Evolutionary conservation across 75 land plant genomes (phyloP), one percentile per base, ranked within the genome.

Genomic region (Larix kaempferi): DNA sequence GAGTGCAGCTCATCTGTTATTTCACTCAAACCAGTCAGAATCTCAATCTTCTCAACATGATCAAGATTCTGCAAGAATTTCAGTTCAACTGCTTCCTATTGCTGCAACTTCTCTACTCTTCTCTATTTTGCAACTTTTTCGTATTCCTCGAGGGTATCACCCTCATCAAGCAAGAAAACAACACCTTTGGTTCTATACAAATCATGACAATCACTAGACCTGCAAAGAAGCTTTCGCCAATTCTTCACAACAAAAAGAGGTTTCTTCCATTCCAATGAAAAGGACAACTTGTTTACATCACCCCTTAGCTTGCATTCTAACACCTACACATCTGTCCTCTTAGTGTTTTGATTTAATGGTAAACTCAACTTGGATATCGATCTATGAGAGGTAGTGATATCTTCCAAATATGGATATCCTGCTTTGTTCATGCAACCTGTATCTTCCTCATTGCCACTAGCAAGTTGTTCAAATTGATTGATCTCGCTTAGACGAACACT

Each of bases 21-120:
- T 29, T 86, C 85, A 73, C 62, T 86, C 25, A 86, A 72, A 49
- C 82, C 85, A 76, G 62, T 82, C 25, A 86, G 77, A 49, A 86
- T 57, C 73, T 86, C 87, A n/a, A 86, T 79, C 27, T 76, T 71
- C 26, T 71, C 73, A 27, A 82, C 81, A 76, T 86, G 87, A 27
- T 61, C 81, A 74, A 85, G 37, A 22, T 74, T 79, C 55, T 82
- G 61, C 60, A 85, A 58, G 49, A 85, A 59, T 19, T 74, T 59
- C 22, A 59, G 4, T 54, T 57, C 76, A 14, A 19, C 62, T 14
- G 75, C 81, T 35, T 82, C 78, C 22, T 63, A 27, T 49, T 79
- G 52, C 56, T 79, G 82, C 77, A 74, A 60, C 74, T 79, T 57
- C 74, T 79, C 79, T 62, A 77, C 72, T 56, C 85, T 44, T 59